Evolutionary conservation across 2,329 filamentous ascomycete species (phyloP).

Genomic region (Hymenoscyphus linearis): DNA sequence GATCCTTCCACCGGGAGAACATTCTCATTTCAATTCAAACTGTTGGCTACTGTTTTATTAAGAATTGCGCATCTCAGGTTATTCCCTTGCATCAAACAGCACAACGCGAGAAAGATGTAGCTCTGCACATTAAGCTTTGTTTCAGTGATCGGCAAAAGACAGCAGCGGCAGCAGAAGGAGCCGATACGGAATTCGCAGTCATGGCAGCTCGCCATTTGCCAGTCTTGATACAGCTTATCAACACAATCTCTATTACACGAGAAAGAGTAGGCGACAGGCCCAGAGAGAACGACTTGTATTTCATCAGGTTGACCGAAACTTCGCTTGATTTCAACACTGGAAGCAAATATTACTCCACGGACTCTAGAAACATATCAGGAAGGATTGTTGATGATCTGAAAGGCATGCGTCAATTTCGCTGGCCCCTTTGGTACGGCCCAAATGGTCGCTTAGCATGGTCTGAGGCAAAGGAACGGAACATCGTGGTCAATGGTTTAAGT

Average conservation of each 20-base stretch:
- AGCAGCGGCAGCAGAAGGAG: background rate
- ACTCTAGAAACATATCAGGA: background rate
- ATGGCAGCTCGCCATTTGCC: background rate
- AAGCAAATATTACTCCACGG: background rate
- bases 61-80: background rate
- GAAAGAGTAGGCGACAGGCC: background rate
- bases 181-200: conserved; percentile 12
- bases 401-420: background rate
- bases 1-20: background rate
- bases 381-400: background rate
- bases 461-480: background rate
- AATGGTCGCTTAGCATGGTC: background rate
- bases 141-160: background rate
- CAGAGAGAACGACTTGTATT: background rate
- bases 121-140: background rate
- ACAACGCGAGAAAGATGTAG: background rate
- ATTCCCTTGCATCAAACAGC: background rate
- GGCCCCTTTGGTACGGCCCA: background rate
- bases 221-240: background rate
- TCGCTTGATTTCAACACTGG: background rate
- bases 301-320: background rate
- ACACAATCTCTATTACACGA: background rate
- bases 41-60: background rate
- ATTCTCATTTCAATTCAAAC: background rate
- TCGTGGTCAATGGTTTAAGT: background rate